Evolutionary conservation across 2,329 filamentous ascomycete genomes (phyloP).

Genomic region (Monosporascus cannonballus): DNA sequence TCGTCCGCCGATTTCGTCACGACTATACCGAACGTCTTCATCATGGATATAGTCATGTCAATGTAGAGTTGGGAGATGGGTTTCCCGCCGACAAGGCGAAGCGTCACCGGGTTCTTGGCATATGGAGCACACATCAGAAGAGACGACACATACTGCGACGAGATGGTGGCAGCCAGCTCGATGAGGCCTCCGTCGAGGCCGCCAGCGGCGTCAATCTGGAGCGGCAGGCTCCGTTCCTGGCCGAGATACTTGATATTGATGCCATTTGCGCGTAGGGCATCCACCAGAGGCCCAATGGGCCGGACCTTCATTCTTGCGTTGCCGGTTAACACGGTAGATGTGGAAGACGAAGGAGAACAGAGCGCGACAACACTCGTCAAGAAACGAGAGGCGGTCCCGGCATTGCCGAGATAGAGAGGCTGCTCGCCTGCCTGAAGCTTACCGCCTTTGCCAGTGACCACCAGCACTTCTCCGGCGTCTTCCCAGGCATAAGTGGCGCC

Average conservation of each 20-base stretch:
- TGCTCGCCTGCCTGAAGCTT: conserved; percentile 68
- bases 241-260: conserved; percentile 83
- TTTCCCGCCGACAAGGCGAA: conserved; percentile 89
- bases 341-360: conserved; percentile 60
- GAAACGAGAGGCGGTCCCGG: conserved; percentile 92
- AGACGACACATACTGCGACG: conserved; percentile 98
- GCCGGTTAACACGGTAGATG: conserved; percentile 77
- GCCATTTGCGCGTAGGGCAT: conserved; percentile 81
- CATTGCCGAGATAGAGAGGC: conserved; percentile 89
- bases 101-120: conserved; percentile 85
- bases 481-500: conserved; percentile 92
- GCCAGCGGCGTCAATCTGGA: conserved; percentile 74
- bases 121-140: conserved; percentile 96
- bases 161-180: conserved; percentile 88
- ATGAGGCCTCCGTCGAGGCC: conserved; percentile 84
- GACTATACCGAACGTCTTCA: conserved; percentile 81
- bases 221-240: conserved; percentile 73
- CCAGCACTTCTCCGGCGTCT: conserved; percentile 83
- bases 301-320: conserved; percentile 95
- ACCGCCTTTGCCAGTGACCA: conserved; percentile 88
- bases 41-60: conserved; percentile 98
- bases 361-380: conserved; percentile 86
- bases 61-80: conserved; percentile 97
- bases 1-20: conserved; percentile 73
- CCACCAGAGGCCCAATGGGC: conserved; percentile 88